Evolutionary conservation across 176 grass and related monocot species (phyloP), one percentile per base, ranked within the genome.

Genomic region (Tillandsia leiboldiana): DNA sequence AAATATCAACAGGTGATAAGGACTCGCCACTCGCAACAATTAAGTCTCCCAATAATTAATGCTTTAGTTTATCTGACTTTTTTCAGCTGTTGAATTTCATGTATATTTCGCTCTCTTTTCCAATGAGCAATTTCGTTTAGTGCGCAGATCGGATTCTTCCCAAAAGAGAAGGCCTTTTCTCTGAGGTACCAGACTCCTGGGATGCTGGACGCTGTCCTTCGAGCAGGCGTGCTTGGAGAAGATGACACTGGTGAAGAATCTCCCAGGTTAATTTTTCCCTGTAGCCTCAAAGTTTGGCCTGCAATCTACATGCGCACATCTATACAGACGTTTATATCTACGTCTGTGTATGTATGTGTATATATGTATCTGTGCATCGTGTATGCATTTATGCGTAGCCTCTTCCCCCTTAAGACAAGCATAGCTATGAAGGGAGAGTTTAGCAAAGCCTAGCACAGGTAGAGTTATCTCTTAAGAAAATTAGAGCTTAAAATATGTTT

Each of bases 1-100:
- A 93, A 90, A 87, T 99, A 99, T 77, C 94, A 99, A 66, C 87
- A 99, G 94, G 90, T 99, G 64, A 49, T 11, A 72, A 69, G 17
- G 50, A 79, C 67, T 61, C 8, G 1, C 15, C 22, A 61, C n/a
- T 58, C 4, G 54, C 7, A 20, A 8, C 54, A 20, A 13, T 58
- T 13, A 18, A 58, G 3, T 29, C 28, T 29, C 28, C 28, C 28
- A 29, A 29, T 29, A 58, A 17, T 8, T 1, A 20, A 13, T 20
- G 9, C 14, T 18, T 58, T 53, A 53, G 33, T 76, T 50, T 57
- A 27, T 27, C 22, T 62, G 3, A 42, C 10, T 70, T 27, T 2
- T 13, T 22, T 22, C 70, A 5, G 0, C 33, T 9, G 6, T 53
- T 50, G 61, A 71, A 69, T 50, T 69, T 2, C 23, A n/a, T 9